Evolutionary conservation across 306 rosid species (phyloP), one percentile per base, ranked within the genome.

Genomic region (Gastrolobium bilobum): DNA sequence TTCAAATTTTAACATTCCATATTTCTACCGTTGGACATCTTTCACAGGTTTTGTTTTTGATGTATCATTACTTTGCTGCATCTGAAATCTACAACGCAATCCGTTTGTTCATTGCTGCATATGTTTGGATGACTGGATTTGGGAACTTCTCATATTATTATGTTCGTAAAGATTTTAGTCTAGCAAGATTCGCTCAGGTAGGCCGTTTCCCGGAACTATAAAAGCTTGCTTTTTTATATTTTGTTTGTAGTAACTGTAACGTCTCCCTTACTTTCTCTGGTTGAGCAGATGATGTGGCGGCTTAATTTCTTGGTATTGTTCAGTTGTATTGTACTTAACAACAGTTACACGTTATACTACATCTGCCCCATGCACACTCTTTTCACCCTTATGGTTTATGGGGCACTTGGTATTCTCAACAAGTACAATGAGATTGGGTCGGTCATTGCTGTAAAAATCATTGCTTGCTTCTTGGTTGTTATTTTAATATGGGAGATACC

Each of bases 61-160:
- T 92, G 97, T 94, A 95, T 86, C 99, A 95, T 87, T 95, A 95
- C 87, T 95, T 90, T 77, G 89, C 94, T 67, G 98, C 98, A 66
- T 53, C 81, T 73, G 99, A 95, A 81, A 90, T 95, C 68, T 93
- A 95, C 84, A 95, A 95, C 79, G 90, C 92, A 29, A 89, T 91
- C 29, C 94, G 99, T 20, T 15, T 93, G 52, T 91, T 91, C 86
- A 89, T 95, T 38, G 99, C 98, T 43, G 90, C 97, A 43, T 95
- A 95, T 83, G 98, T 95, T 75, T 93, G 98, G 98, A 93, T 95
- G 99, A 95, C 99, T 69, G 99, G 99, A 71, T 95, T 95, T 78
- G 99, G 99, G 69, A 92, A 95, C 87, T 95, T 95, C 75, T 90
- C 98, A 48, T 95, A 95, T 84, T 95, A 90, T 83, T 95, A 95